These are phyloP conservation scores for Dillenia suffruticosa DNA, from an alignment of 164 flowering plant genomes.

Conservation along the genomic window DNA sequence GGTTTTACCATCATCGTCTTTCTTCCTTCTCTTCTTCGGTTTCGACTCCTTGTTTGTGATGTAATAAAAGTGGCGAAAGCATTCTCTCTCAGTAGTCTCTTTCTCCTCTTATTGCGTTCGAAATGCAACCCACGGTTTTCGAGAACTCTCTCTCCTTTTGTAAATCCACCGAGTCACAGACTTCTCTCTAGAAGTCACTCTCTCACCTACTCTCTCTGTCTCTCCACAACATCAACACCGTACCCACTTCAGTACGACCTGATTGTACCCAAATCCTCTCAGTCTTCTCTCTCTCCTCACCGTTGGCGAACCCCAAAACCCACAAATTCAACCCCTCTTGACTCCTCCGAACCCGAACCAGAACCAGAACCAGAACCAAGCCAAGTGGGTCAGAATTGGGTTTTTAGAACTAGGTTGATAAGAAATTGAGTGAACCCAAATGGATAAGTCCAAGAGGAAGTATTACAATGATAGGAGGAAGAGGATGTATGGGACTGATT, in stretches of 20 bases:
- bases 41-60: too few species aligned
- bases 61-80: slow-evolving; percentile 30
- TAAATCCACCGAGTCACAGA: slow-evolving; percentile 4
- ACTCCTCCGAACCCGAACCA: slow-evolving; percentile 23
- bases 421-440: slow-evolving; percentile 24
- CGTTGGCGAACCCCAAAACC: slow-evolving; percentile 17
- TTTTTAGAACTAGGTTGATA: slow-evolving; percentile 63
- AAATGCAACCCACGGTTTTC: slow-evolving; percentile 13
- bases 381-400: slow-evolving; percentile 26
- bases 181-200: slow-evolving; percentile 4
- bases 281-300: slow-evolving; percentile 21
- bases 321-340: slow-evolving; percentile 16
- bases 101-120: slow-evolving; percentile 21
- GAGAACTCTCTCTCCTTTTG: slow-evolving; percentile 1
- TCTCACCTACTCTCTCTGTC: slow-evolving; percentile 12
- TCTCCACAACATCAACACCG: slow-evolving; percentile 54
- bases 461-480: slow-evolving; percentile 75
- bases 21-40: too few species aligned
- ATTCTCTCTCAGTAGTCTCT: slow-evolving; percentile 14
- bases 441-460: slow-evolving; percentile 83
- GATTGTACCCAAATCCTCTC: slow-evolving; percentile 62
- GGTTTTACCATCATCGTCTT: too few species aligned
- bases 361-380: too few species aligned
- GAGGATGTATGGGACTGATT: slow-evolving; percentile 81
- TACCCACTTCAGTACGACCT: slow-evolving; percentile 92